Base-by-base conservation (phyloP, 371 early-diverging fungal genomes). In the Thermomucor indicae-seudaticae region DNA sequence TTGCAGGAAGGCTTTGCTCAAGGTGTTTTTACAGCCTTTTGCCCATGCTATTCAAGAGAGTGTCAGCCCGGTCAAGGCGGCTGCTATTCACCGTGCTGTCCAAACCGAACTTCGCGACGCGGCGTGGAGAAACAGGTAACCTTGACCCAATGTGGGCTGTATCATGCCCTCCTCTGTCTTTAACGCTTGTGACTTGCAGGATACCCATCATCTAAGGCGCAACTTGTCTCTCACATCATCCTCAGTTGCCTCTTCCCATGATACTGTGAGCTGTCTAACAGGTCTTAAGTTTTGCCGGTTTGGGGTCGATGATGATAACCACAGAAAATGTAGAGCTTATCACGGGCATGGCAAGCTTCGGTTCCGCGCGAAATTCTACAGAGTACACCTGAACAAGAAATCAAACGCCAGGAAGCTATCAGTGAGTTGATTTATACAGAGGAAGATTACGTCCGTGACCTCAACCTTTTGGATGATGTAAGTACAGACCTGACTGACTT, bases 361-460 rank as follows among this genome's bases (percentile, higher is more conserved):
- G 88, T 88, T 3, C 79, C 92, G 3, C 81, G 80, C 46, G 87
- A 86, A 7, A 73, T 96, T 14, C 60, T 87, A 4, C 81, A 88
- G 25, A 78, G 83, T 0, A 79, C 90, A 5, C 84, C 90, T 10
- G 71, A 81, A 23, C 59, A 78, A 31, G 97, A 96, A 65, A 81
- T 85, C 54, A 88, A 86, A 51, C 79, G 96, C 1, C 97, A 96
- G 61, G 95, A 96, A 65, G 87, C 87, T 12, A 91, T 96, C 54
- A 93, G 85, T 66, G 97, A 96, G 70, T 51, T 95, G 32, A 89
- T 96, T 32, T 82, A 90, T 46, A 92, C 91, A 2, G 96, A 96
- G 61, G 85, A 86, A 55, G 92, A 94, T 62, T 96, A 88, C 66
- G 92, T 93, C 17, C 82, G 83, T 25, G 97, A 96, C 60, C 55